Evolutionary conservation across 768 basidiomycete species (phyloP).

Genomic region (Cystobasidium ongulense): DNA sequence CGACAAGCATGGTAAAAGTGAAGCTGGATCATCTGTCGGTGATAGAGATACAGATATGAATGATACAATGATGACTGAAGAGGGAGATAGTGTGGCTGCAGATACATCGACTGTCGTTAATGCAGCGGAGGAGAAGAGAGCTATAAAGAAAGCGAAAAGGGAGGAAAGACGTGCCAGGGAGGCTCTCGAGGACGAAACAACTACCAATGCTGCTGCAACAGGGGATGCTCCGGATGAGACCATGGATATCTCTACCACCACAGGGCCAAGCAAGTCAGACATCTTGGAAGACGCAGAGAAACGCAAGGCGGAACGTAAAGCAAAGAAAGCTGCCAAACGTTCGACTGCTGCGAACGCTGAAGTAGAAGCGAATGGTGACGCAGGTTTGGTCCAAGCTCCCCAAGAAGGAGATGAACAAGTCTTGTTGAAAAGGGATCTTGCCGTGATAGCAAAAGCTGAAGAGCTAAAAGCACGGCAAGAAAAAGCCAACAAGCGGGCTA

Average conservation of each 20-base stretch:
- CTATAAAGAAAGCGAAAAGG: conserved; percentile 35
- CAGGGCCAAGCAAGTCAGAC: conserved; percentile 35
- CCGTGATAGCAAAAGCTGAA: conserved; percentile 31
- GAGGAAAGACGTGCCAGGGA: conserved; percentile 37
- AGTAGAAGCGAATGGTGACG: conserved; percentile 28
- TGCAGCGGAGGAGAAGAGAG: conserved; percentile 35
- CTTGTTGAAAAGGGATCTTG: conserved; percentile 8
- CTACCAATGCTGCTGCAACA: neutral
- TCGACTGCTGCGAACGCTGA: conserved; percentile 32
- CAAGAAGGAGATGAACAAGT: conserved; percentile 32
- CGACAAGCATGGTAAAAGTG: conserved; percentile 42
- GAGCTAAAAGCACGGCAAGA: conserved; percentile 27
- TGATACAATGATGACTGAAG: conserved; percentile 19
- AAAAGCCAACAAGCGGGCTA: conserved; percentile 11
- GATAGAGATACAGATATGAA: neutral
- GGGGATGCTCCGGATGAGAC: neutral
- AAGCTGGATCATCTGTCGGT: conserved; percentile 35
- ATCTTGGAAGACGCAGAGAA: conserved; percentile 4
- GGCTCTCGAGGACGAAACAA: conserved; percentile 9
- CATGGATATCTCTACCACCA: conserved; percentile 21
- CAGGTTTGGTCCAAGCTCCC: neutral
- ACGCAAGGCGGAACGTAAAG: conserved; percentile 36
- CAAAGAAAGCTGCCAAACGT: conserved; percentile 33
- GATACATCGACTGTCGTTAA: conserved; percentile 18
- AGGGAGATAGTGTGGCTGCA: conserved; percentile 24